phyloP scores from a whole-genome alignment of 257 asterid species.

The Nemophila menziesii region DNA sequence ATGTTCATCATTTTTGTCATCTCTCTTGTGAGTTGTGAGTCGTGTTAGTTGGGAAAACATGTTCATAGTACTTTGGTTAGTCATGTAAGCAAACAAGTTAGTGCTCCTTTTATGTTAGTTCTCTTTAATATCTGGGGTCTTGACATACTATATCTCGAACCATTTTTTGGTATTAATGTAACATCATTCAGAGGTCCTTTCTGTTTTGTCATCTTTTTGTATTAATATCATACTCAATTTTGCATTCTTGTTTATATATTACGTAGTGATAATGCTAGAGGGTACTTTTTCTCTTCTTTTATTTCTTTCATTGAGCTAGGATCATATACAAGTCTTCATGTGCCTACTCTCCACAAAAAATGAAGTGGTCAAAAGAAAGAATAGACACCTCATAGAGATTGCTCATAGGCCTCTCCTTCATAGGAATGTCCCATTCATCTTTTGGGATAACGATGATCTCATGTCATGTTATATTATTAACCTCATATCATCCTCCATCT shows the following conservation, averaged over 20 bases:
- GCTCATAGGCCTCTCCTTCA: too few species aligned
- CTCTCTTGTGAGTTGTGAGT: conserved; percentile 1
- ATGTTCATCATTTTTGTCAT: too few species aligned
- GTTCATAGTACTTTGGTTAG: neutral
- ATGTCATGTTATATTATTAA: too few species aligned
- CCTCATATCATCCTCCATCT: neutral
- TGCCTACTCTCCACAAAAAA: neutral
- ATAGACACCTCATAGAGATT: too few species aligned
- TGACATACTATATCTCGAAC: neutral
- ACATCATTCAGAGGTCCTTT: neutral
- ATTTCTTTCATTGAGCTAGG: neutral
- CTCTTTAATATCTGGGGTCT: neutral
- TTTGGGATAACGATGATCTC: too few species aligned
- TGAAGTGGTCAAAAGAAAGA: too few species aligned
- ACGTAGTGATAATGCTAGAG: neutral
- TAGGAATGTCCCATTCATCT: too few species aligned
- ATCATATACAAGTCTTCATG: conserved; percentile 3
- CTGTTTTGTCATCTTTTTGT: neutral
- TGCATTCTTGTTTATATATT: neutral
- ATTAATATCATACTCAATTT: neutral
- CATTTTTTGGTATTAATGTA: neutral
- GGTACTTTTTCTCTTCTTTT: neutral
- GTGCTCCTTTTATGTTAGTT: conserved; percentile 3
- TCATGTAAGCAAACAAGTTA: neutral
- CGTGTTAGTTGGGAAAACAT: neutral